Evolutionary conservation across 257 asterid genomes (phyloP).

Genomic region (Cruciata laevipes): DNA sequence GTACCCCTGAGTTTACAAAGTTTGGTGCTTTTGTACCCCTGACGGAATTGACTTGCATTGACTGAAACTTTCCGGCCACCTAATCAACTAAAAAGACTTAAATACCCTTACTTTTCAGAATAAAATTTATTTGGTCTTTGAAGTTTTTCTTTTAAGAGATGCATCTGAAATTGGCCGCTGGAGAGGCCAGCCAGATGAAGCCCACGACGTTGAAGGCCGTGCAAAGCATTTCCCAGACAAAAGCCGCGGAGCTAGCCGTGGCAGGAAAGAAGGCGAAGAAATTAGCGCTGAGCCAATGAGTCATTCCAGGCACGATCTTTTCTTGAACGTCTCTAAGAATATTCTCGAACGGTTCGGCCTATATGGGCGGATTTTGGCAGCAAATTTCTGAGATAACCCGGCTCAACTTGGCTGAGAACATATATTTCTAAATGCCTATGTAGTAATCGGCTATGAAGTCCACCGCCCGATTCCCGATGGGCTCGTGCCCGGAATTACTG

Average conservation of each 20-base stretch:
- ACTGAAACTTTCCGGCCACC: no score
- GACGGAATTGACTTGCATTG: no score
- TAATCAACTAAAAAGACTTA: no score
- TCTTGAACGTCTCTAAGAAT: constrained; percentile 46
- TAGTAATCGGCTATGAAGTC: constrained; percentile 69
- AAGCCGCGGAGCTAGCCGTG: constrained; percentile 64
- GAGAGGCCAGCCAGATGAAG: constrained; percentile 80
- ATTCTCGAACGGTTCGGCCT: constrained; percentile 54
- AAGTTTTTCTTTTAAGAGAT: no score
- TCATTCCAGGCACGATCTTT: constrained; percentile 65
- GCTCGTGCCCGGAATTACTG: constrained; percentile 60
- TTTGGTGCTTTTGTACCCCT: no score
- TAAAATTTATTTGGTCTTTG: no score
- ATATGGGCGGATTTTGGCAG: constrained; percentile 52
- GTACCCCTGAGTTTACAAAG: no score
- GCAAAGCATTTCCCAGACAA: constrained; percentile 62
- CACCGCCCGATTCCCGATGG: constrained; percentile 43
- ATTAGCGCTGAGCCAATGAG: constrained; percentile 82
- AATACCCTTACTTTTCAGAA: no score
- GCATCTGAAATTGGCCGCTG: no score
- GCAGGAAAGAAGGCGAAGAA: constrained; percentile 69
- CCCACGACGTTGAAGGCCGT: constrained; percentile 69
- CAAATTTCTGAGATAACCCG: constrained; percentile 51
- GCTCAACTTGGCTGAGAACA: constrained; percentile 75
- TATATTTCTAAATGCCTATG: constrained; percentile 54